Percentiles rank a stretch among this genome's conserved stretches.
These are phyloP conservation scores for Schizosaccharomyces octosporus DNA, from an alignment of 805 yeast genomes.

Conservation along the genomic window DNA sequence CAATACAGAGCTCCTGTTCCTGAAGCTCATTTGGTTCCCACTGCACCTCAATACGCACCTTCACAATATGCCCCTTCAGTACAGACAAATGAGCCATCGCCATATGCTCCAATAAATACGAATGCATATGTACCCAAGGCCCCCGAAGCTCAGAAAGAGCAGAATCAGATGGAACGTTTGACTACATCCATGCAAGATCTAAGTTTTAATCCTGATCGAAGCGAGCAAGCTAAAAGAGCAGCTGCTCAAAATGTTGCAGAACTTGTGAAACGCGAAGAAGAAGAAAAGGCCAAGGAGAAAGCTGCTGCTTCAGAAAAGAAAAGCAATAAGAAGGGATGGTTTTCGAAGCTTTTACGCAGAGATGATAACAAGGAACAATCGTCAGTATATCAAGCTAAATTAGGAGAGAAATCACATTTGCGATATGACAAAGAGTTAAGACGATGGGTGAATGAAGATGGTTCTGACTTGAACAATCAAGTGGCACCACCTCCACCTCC, in stretches of 20 bases:
- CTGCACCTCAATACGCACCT: too few species aligned
- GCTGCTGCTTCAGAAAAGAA: not conserved
- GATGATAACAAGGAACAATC: not conserved
- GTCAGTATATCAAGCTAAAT: conserved; percentile 28
- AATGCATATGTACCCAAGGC: not conserved
- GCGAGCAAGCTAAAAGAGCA: not conserved
- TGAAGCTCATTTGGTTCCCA: too few species aligned
- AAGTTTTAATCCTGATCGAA: not conserved
- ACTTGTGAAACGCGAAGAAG: not conserved
- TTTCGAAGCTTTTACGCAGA: not conserved
- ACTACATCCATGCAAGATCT: not conserved
- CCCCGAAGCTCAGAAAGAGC: too few species aligned
- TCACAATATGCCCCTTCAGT: too few species aligned
- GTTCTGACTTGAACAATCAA: conserved; percentile 28
- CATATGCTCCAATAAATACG: not conserved
- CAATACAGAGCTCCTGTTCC: too few species aligned
- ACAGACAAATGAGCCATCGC: not conserved
- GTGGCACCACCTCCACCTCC: conserved; percentile 53
- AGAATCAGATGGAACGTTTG: not conserved
- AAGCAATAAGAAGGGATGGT: not conserved
- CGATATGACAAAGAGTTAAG: conserved; percentile 60
- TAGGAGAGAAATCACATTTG: conserved; percentile 56
- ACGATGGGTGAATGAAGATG: conserved; percentile 63
- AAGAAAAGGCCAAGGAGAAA: not conserved
- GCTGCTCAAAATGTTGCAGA: not conserved